Evolutionary conservation across 2,329 filamentous ascomycete species (phyloP), one percentile per base, ranked within the genome.

Genomic region (Penicillium hordei): DNA sequence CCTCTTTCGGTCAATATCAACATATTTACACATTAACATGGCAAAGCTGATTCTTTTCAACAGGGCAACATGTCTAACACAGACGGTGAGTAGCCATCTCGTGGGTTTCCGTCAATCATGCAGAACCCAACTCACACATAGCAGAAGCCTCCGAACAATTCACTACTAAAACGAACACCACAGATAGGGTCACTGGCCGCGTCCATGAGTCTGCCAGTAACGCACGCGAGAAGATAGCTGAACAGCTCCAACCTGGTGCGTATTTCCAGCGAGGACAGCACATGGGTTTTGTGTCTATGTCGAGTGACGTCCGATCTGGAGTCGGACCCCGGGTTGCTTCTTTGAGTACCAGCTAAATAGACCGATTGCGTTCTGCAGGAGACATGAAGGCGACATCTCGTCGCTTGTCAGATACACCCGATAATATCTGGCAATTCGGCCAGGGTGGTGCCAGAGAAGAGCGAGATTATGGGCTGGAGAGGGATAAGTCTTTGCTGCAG

Each of bases 221-320:
- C 5, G 44, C 46, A 13, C 60, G 60, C 17, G 64, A 69, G 46
- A 59, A 48, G 23, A 59, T 70, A 8, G 52, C 59, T 15, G 48
- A 54, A 6, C 34, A 50, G 3, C 58, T 68, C 34, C 61, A 69
- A 58, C 66, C 65, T 25, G 68, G 68, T 70, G 45, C 17, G 52
- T 61, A 53, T 38, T 12, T 36, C 12, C 5, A 1, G 12, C 15
- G 9, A 9, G 12, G 13, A 33, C 23, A 23, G 29, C 8, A 5
- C 19, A 5, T 25, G 19, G 19, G 19, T 2, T 25, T 48, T n/a
- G 15, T 7, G 4, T 0, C 15, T 2, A 48, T 4, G 5, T 13
- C 19, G 29, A 34, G 25, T 48, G 29, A 23, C 17, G 4, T 23
- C 15, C 10, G 45, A 25, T n/a, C 21, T 36, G 19, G 29, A 10